Base-by-base conservation (phyloP, 805 yeast species). In the Hanseniaspora lachancei region DNA sequence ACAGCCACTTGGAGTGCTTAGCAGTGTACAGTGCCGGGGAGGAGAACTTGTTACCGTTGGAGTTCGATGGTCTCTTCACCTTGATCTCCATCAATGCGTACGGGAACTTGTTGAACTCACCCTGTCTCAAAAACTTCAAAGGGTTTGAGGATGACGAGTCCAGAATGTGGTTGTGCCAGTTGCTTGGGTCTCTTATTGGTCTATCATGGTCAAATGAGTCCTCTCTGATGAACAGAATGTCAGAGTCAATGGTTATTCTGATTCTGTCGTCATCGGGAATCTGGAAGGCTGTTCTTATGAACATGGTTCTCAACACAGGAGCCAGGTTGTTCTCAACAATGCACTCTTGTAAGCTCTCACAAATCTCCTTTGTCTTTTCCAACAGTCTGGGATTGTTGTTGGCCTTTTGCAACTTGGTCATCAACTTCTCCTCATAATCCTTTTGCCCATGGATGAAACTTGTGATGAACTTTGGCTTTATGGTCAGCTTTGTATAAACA, bases 191-290 rank as follows among this genome's bases (percentile, higher is more conserved):
- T 71, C 98, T 83, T 59, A 89, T 84, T 18, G 98, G 97, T 62
- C 89, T 78, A 60, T 80, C 81, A 47, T 75, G 70, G 68, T 89
- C 96, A 65, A 91, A 84, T 0, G 91, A 71, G 67, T 91, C 97
- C 67, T 91, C 98, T 63, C 97, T 80, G 59, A 91, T 82, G 66
- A 86, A 89, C 53, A 82, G 66, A 57, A 93, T 80, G 67, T 93
- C 93, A 16, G 95, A 84, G 70, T 91, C 97, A 60, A 91, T 86
- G 46, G 86, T 82, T 58, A 93, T 82, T 67, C 97, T 81, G 40
- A 89, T 84, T 64, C 91, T 79, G 67, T 89, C 95, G 67, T 93
- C 97, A 57, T 97, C 97, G 2, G 98, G 98, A 63, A 91, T 91
- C 74, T 91, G 97, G 74, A 93, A 91, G 2, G 97, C 97, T 6